phyloP scores from a whole-genome alignment of 495 filamentous ascomycete genomes.

The Chaetomium tenue region DNA sequence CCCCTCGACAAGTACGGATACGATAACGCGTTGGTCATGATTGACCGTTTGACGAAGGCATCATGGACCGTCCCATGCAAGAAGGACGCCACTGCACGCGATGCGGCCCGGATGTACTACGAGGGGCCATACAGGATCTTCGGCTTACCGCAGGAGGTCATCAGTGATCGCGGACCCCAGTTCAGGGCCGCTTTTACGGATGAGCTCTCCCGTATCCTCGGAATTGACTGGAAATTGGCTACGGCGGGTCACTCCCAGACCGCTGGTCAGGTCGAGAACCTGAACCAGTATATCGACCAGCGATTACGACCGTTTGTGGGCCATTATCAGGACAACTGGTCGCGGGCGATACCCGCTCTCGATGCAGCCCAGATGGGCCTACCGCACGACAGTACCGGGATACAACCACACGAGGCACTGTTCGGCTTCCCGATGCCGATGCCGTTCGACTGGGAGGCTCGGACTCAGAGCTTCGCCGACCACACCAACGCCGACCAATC shows the following conservation, averaged over 20 bases:
- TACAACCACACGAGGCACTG: constrained; percentile 8
- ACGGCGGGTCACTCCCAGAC: background rate
- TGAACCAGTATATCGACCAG: background rate
- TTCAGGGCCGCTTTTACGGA: background rate
- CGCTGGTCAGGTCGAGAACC: background rate
- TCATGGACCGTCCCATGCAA: background rate
- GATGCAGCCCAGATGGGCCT: constrained; percentile 5
- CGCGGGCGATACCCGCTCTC: background rate
- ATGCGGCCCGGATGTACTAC: too few species aligned
- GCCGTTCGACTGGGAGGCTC: constrained; percentile 14
- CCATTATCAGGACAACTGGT: constrained; percentile 4
- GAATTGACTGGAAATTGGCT: background rate
- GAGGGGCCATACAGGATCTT: too few species aligned
- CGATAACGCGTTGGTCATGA: background rate
- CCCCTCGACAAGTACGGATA: background rate
- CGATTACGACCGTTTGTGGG: background rate
- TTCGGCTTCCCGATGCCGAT: constrained; percentile 8
- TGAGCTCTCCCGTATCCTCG: background rate
- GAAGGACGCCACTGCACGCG: too few species aligned
- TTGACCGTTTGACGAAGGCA: background rate
- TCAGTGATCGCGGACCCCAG: background rate
- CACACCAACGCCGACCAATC: too few species aligned
- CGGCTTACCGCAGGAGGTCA: too few species aligned
- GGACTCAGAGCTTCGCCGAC: constrained; percentile 1
- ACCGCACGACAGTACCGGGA: constrained; percentile 9